Evolutionary conservation across 768 basidiomycete species (phyloP), one percentile per base, ranked within the genome.

Genomic region (Dacryopinax primogenitus): DNA sequence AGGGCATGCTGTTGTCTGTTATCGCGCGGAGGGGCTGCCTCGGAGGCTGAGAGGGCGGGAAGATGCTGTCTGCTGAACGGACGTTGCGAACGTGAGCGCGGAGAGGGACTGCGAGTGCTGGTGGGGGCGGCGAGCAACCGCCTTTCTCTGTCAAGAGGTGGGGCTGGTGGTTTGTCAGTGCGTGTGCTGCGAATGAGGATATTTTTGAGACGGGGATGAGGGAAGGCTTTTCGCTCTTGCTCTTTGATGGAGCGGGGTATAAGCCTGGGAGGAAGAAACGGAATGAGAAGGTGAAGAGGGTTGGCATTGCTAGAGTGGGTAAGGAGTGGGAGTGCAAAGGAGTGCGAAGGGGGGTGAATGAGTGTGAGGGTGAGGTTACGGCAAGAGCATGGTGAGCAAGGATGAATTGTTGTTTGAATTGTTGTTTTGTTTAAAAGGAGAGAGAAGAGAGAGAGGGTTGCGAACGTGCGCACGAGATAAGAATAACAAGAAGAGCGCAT

Each of bases 71-170:
- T 37, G 44, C 34, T n/a, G 62, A 62, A 7, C 35, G 32, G 62
- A 18, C 36, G 41, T 32, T 18, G 62, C 33, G 33, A 63, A 63
- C 23, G 35, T 51, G 66, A 34, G 37, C n/a, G 63, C 39, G 33
- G 18, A 61, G 30, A 45, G 37, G 58, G 65, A 23, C 37, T 34
- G 45, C 15, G 63, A 41, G 36, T 30, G 36, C 44, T n/a, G 63
- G 28, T 3, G 63, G 37, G 33, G 63, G 62, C 23, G 63, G 66
- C 35, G 63, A 34, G 12, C 36, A 58, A 33, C 64, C 63, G 26
- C 33, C 63, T 12, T 63, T 51, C 30, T 45, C 37, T 45, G 34
- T 66, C 3, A 63, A 23, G 44, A 64, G 63, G 45, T 66, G 44
- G 4, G 41, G 41, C 34, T 66, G 35, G 65, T 32, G 28, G 34